Evolutionary conservation across 208 protist genomes (phyloP), one percentile per base, ranked within the genome.

Genomic region (Wallacemonas sp.): DNA sequence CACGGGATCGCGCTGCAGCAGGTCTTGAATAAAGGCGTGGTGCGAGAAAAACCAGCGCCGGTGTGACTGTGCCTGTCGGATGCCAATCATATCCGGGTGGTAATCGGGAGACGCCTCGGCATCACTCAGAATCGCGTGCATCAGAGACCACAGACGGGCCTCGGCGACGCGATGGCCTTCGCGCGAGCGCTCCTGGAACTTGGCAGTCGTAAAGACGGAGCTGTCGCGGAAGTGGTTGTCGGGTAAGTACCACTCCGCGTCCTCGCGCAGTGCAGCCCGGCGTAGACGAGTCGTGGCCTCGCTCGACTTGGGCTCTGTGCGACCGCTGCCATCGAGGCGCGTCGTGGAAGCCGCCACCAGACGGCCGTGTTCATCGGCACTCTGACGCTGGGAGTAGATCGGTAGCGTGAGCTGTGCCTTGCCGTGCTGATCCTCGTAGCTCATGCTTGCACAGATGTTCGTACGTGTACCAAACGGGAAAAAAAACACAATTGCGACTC

Each of bases 11-110:
- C 76, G 76, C 61, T 82, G 71, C 64, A 95, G 74, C 2, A 92
- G 67, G 22, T 82, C 71, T 62, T 95, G 89, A 29, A 95, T 70
- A 32, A 86, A 79, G 14, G 84, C 86, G 59, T 84, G 75, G 26
- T 95, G 89, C 28, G 86, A 90, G 46, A 91, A 72, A 55, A 82
- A 95, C 86, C 89, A 95, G 29, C 84, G 83, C 3, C 89, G 81
- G 62, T 89, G 82, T 11, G 84, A 82, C 71, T 84, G 86, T 20
- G 84, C 67, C 0, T 62, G 16, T 22, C 73, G 67, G 54, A 94
- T 72, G 31, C 81, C 86, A 64, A 94, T 89, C 26, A 72, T 78
- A 31, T 86, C 81, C 0, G 89, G 81, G 66, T 86, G 67, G 50
- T 88, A 86, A 46, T 79, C 69, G 22, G 69, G 65, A 0, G 57